Evolutionary conservation across 139 green algal species (phyloP).

Genomic region (Micractinium conductrix): DNA sequence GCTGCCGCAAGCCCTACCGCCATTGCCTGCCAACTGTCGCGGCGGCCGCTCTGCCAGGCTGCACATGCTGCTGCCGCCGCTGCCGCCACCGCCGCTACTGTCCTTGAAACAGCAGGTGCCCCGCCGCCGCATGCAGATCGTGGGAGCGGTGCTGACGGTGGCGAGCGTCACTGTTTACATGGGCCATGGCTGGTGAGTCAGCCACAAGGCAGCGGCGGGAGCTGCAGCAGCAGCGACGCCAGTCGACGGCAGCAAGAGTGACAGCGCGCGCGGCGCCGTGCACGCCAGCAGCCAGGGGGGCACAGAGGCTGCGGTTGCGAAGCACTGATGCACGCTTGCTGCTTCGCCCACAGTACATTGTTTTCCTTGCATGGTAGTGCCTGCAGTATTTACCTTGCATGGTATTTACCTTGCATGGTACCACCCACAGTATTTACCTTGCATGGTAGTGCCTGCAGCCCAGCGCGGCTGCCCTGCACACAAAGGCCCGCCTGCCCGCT

Average conservation of each 20-base stretch:
- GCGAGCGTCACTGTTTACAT: not conserved
- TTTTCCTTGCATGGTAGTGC: too few relatives aligned
- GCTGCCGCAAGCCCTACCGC: not conserved
- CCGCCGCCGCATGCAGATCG: not conserved
- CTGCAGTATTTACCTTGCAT: too few relatives aligned
- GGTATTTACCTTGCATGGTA: too few relatives aligned
- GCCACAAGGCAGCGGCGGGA: not conserved
- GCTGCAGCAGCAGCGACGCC: not conserved
- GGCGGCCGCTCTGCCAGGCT: not conserved
- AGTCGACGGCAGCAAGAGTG: not conserved
- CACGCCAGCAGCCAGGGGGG: not conserved
- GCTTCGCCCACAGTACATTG: too few relatives aligned
- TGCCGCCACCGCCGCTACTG: not conserved
- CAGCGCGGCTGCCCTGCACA: too few relatives aligned
- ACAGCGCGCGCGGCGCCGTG: too few relatives aligned
- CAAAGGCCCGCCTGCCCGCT: too few relatives aligned
- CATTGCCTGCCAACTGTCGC: not conserved
- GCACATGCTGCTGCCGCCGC: not conserved
- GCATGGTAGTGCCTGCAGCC: too few relatives aligned
- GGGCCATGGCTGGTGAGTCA: not conserved
- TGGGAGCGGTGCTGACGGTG: not conserved
- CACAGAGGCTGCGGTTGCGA: not conserved
- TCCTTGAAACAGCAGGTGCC: not conserved
- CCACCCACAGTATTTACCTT: too few relatives aligned
- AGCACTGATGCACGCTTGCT: too few relatives aligned